Percentiles rank a stretch among this genome's conserved stretches.
Evolutionary conservation across 192 early-diverging fungal genomes (phyloP).

Genomic region (Entomortierella beljakovae): DNA sequence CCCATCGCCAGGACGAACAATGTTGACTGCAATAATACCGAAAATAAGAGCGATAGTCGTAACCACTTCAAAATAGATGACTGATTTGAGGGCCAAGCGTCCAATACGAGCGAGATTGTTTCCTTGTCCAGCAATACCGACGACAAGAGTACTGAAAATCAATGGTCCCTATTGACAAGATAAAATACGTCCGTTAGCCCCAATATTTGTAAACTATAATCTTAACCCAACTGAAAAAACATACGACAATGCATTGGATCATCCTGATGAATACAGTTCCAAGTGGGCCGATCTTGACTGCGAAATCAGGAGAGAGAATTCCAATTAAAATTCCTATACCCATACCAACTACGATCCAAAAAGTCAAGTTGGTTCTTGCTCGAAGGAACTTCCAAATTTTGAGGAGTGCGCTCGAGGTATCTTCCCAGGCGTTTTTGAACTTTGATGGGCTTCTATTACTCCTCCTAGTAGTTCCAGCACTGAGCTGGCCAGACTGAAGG

Average conservation of each 20-base stretch:
- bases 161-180: constrained; percentile 61
- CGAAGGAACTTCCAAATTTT: constrained; percentile 31
- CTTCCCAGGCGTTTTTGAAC: background rate
- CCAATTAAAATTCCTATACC: constrained; percentile 63
- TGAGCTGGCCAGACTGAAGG: background rate
- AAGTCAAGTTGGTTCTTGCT: constrained; percentile 52
- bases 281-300: constrained; percentile 55
- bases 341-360: constrained; percentile 63
- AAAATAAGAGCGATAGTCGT: constrained; percentile 70
- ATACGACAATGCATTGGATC: constrained; percentile 59
- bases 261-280: constrained; percentile 63
- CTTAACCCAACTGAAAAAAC: background rate
- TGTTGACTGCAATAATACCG: constrained; percentile 70
- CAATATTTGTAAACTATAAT: background rate
- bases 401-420: background rate
- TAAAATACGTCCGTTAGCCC: background rate
- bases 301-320: constrained; percentile 45
- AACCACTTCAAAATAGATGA: constrained; percentile 72
- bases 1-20: constrained; percentile 68
- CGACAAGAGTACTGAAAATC: constrained; percentile 75
- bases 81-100: constrained; percentile 68
- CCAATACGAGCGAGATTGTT: constrained; percentile 69
- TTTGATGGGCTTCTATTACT: too few relatives aligned
- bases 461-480: background rate
- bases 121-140: constrained; percentile 75